phyloP scores from a whole-genome alignment of 345 rosid genomes.

The Mallotus nudiflorus region DNA sequence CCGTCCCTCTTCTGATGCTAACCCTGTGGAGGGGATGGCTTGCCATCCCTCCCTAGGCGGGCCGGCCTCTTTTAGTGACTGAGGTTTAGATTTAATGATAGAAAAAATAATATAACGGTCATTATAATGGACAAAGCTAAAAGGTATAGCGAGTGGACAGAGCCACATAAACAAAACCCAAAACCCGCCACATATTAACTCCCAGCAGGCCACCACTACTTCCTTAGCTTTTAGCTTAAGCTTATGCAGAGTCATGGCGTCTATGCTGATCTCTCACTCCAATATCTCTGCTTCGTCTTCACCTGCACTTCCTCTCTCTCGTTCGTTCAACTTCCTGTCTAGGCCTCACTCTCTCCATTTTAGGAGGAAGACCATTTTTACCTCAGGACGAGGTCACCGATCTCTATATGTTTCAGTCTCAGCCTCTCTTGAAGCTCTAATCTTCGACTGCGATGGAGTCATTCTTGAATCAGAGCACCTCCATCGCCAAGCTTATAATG shows the following conservation, averaged over 20 bases:
- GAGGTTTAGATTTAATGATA: too few relatives aligned
- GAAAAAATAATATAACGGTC: too few relatives aligned
- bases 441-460: conserved; percentile 95
- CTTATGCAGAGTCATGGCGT: conserved; percentile 9
- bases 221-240: too few relatives aligned
- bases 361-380: conserved; percentile 4
- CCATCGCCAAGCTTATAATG: conserved; percentile 95
- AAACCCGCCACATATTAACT: background rate
- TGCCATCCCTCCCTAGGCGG: too few relatives aligned
- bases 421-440: conserved; percentile 64
- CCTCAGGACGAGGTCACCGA: background rate
- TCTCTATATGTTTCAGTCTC: conserved; percentile 32
- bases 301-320: background rate
- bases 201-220: too few relatives aligned
- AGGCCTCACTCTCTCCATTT: background rate
- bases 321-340: background rate
- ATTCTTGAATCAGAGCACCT: conserved; percentile 89
- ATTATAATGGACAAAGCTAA: background rate
- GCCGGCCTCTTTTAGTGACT: too few relatives aligned
- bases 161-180: background rate
- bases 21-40: too few relatives aligned
- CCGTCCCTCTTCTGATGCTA: too few relatives aligned
- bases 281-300: conserved; percentile 4
- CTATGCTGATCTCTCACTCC: conserved; percentile 5
- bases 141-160: background rate